phyloP scores from a whole-genome alignment of 192 early-diverging fungal species.

The Coemansia sp. region DNA sequence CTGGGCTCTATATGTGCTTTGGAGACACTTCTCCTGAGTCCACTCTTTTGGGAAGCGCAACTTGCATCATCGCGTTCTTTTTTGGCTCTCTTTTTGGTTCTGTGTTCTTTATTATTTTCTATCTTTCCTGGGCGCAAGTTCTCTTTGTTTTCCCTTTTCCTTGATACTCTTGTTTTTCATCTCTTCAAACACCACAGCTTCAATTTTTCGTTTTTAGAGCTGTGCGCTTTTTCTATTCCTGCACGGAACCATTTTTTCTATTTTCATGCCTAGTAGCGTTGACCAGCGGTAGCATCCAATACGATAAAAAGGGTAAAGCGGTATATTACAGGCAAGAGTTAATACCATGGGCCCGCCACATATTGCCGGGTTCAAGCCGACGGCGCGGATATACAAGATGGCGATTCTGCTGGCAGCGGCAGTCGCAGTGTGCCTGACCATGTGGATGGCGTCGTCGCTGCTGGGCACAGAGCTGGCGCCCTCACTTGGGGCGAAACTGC shows the following conservation, averaged over 20 bases:
- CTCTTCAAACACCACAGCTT: too few species aligned
- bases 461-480: constrained; percentile 12
- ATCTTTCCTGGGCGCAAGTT: not conserved
- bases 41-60: too few species aligned
- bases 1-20: too few species aligned
- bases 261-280: too few species aligned
- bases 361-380: constrained; percentile 38
- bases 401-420: constrained; percentile 20
- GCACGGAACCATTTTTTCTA: too few species aligned
- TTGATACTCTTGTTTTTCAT: too few species aligned
- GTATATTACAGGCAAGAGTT: too few species aligned
- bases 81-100: constrained; percentile 1
- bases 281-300: too few species aligned
- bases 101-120: not conserved
- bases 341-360: constrained; percentile 29
- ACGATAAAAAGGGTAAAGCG: too few species aligned
- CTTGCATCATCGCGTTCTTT: not conserved
- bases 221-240: too few species aligned
- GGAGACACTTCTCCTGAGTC: too few species aligned
- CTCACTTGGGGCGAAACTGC: constrained; percentile 5
- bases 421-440: constrained; percentile 21
- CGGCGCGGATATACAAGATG: constrained; percentile 44
- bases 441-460: constrained; percentile 35
- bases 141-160: not conserved
- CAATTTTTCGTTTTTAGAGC: too few species aligned